Evolutionary conservation across 2,329 filamentous ascomycete species (phyloP), one percentile per base, ranked within the genome.

Genomic region (Aspergillus japonicus): DNA sequence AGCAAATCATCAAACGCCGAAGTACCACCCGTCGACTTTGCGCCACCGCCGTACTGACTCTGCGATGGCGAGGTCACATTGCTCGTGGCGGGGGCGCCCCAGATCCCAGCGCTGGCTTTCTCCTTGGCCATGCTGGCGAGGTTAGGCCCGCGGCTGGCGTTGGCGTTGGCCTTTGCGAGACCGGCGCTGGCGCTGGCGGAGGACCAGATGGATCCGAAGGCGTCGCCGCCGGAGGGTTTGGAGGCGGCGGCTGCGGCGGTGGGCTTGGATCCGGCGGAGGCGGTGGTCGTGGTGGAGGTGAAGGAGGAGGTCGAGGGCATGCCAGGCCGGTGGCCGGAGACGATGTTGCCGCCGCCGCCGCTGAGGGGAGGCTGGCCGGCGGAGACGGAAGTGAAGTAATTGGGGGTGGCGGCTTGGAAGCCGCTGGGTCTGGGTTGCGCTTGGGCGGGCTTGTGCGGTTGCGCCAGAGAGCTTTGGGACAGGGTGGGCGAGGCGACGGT

Each of bases 41-140:
- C 69, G 35, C 49, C 64, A 62, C 63, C 64, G 64, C 54, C 65
- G 78, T 49, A 54, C 44, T 47, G 82, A 68, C 51, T 81, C 73
- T 50, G 79, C 70, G 68, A 85, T 80, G 61, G 39, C 16, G 39
- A 44, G 39, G 39, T 44, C 39, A 44, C 39, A 44, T 44, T 44
- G 39, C 39, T 83, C 75, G 70, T 77, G 78, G 87, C 82, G 16
- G 89, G 83, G 0, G 90, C 85, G 19, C 94, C 95, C 92, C 96
- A 99, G 64, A 99, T 91, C 7, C 93, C 92, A 16, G 93, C 92
- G 68, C 88, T 92, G 60, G 92, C 95, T 83, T 98, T 97, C 78
- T 97, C 92, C 82, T 97, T 97, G n/a, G 93, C 94, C 76, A 99
- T 86, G 75, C 96, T 93, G 31, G 92, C 93, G 78, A 99, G 85